Percentiles rank a stretch among this genome's conserved stretches.
Conservation (phyloP, 768 basidiomycete genomes). For the Suillus placidus region DNA sequence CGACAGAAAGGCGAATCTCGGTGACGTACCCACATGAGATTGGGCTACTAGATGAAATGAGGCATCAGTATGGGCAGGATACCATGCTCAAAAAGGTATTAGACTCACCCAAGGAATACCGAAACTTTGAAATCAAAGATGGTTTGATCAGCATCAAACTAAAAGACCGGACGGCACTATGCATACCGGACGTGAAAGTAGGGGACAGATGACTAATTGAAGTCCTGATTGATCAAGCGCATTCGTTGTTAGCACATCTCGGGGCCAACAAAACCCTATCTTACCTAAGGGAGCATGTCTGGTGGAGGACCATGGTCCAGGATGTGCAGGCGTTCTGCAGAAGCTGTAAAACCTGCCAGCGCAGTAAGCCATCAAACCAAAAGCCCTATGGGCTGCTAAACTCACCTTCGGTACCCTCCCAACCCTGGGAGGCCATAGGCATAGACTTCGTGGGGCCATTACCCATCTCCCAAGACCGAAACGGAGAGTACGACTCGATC, state of each 20-base stretch:
- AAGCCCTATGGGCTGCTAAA: too few relatives aligned
- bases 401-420: constrained; percentile 9
- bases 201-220: constrained; percentile 28
- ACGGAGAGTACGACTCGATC: too few relatives aligned
- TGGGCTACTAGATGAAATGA: neutral
- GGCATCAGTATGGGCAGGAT: constrained; percentile 17
- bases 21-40: neutral
- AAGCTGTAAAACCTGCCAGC: neutral
- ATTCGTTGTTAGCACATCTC: constrained; percentile 43
- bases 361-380: too few relatives aligned
- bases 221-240: constrained; percentile 39
- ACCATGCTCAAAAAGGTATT: constrained; percentile 18
- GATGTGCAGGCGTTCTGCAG: constrained; percentile 34
- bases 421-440: constrained; percentile 40
- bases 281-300: constrained; percentile 38
- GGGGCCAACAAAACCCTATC: constrained; percentile 37
- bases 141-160: constrained; percentile 23
- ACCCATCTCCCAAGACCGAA: too few relatives aligned
- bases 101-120: constrained; percentile 20
- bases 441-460: constrained; percentile 46
- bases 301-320: constrained; percentile 41
- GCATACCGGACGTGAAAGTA: constrained; percentile 25
- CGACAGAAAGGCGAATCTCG: neutral
- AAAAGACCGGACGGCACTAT: constrained; percentile 14
- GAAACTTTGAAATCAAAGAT: constrained; percentile 28